Evolutionary conservation across 306 rosid species (phyloP), one percentile per base, ranked within the genome.

Genomic region (Rubus idaeus): DNA sequence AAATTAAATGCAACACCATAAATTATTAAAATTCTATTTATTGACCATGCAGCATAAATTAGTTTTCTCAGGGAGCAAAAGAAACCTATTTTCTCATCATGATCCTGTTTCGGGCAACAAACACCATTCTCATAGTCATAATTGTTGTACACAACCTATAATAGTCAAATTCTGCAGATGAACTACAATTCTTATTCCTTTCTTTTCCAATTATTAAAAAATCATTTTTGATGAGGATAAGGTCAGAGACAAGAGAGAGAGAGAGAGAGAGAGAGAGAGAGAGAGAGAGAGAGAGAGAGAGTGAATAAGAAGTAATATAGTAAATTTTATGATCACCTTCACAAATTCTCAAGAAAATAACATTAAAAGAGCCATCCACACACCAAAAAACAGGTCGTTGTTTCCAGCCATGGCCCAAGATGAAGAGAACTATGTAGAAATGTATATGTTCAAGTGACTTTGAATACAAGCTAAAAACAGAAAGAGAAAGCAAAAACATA

Each of bases 1-100:
- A 83, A 82, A 75, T 39, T 76, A 77, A 82, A 79, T 70, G 77
- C 63, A 35, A 26, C 53, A 45, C 13, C 44, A 69, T 47, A 57
- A 46, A 57, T 30, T n/a, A 47, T 14, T 45, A 62, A 41, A 39
- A 62, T 58, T 55, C 44, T 18, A 3, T 23, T 9, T 35, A 46
- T 60, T 21, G 18, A 46, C 61, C 9, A 61, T 17, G 11, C 35
- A 8, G 14, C 44, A n/a, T 23, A 57, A 73, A 71, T 30, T 39
- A 66, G 39, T 18, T 23, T 66, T 26, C 60, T 13, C 26, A 20
- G 11, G 39, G 47, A 49, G 37, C 47, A 56, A 57, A 74, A 10
- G 23, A 63, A 9, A 44, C 42, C 6, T 20, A 42, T 9, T 42
- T n/a, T 41, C 14, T 53, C 11, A 35, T 65, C 74, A 45, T 13